Conservation (phyloP, 1,284 basidiomycete genomes). For the Sporisorium graminicola region DNA sequence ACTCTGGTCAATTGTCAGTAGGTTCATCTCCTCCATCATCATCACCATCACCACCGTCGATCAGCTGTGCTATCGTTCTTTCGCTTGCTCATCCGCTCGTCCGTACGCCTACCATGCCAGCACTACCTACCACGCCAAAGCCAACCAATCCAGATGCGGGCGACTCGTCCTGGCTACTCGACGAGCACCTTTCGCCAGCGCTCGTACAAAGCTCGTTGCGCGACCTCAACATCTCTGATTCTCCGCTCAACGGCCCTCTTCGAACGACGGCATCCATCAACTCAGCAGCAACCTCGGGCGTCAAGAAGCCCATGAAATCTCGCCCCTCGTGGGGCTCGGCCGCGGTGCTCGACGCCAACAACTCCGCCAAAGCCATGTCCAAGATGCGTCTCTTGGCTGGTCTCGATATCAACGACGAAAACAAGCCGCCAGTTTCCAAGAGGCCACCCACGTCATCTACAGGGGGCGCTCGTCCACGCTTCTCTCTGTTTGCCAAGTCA, state of each 20-base stretch:
- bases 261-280: slow-evolving; percentile 14
- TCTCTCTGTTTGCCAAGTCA: slow-evolving; percentile 50
- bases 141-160: slow-evolving; percentile 19
- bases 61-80: neutral
- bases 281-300: slow-evolving; percentile 5
- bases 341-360: slow-evolving; percentile 34
- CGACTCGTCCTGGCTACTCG: slow-evolving; percentile 48
- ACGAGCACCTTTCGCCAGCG: slow-evolving; percentile 38
- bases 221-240: slow-evolving; percentile 48
- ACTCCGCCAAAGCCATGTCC: slow-evolving; percentile 34
- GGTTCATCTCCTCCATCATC: neutral
- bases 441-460: slow-evolving; percentile 10
- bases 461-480: slow-evolving; percentile 31
- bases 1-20: neutral
- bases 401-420: slow-evolving; percentile 42
- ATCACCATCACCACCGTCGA: neutral
- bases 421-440: slow-evolving; percentile 41
- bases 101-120: slow-evolving; percentile 25
- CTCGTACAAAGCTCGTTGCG: slow-evolving; percentile 35
- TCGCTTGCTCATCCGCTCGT: neutral
- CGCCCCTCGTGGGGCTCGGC: slow-evolving; percentile 50
- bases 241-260: slow-evolving; percentile 29
- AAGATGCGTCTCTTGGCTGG: slow-evolving; percentile 47
- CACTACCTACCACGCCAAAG: slow-evolving; percentile 41
- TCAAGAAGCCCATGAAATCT: slow-evolving; percentile 37